These are phyloP conservation scores for Linum tenue DNA, from an alignment of 345 rosid species.

Conservation along the genomic window DNA sequence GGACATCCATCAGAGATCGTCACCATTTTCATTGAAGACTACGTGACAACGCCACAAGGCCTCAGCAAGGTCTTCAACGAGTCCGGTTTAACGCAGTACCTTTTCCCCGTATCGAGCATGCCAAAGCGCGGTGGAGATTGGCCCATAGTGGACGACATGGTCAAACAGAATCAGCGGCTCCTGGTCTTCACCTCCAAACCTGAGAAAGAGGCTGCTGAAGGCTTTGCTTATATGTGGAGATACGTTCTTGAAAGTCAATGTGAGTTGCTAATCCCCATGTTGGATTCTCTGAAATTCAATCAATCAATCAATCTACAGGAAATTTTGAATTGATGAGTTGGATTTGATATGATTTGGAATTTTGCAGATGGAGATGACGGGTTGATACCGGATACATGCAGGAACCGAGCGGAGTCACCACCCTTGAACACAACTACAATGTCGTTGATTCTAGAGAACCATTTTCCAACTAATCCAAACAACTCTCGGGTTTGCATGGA, in stretches of 20 bases:
- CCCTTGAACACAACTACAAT: conserved; percentile 43
- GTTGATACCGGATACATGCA: conserved; percentile 57
- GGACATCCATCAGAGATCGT: conserved; percentile 73
- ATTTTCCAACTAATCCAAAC: conserved; percentile 62
- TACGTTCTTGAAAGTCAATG: conserved; percentile 86
- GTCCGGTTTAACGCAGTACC: conserved; percentile 57
- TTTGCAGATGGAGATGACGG: conserved; percentile 78
- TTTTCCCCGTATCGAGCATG: conserved; percentile 69
- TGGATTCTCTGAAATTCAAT: background rate
- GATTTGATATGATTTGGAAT: conserved; percentile 11
- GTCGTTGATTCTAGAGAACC: conserved; percentile 66
- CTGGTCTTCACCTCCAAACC: conserved; percentile 78
- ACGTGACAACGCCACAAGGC: conserved; percentile 64
- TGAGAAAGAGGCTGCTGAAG: conserved; percentile 74
- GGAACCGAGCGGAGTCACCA: conserved; percentile 62
- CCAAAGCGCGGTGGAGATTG: conserved; percentile 78
- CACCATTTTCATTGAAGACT: conserved; percentile 91
- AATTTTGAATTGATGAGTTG: background rate
- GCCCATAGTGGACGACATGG: conserved; percentile 93
- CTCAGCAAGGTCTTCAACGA: conserved; percentile 73
- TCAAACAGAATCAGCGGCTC: conserved; percentile 60
- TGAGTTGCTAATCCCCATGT: conserved; percentile 23
- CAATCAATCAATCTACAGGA: background rate
- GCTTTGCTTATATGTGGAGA: conserved; percentile 81
- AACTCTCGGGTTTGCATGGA: conserved; percentile 47